Evolutionary conservation across 768 basidiomycete genomes (phyloP).

Genomic region (Pholiota microspora): DNA sequence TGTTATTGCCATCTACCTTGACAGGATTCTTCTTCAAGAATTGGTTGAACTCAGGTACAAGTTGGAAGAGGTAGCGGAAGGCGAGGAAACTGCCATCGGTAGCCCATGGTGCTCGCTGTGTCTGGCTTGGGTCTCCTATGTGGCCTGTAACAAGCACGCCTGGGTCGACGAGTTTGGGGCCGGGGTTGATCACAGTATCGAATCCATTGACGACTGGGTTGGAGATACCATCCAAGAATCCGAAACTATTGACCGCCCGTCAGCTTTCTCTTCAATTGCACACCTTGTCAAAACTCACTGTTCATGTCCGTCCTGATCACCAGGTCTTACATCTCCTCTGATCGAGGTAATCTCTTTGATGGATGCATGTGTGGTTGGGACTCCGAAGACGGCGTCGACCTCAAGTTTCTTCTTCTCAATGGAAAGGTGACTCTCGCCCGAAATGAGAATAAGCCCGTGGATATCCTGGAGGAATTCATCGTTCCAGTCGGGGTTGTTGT

Average conservation of each 20-base stretch:
- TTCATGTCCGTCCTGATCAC: conserved; percentile 41
- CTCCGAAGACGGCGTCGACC: conserved; percentile 34
- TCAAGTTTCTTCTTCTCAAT: conserved; percentile 32
- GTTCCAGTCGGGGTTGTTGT: conserved; percentile 44
- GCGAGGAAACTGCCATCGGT: conserved; percentile 51
- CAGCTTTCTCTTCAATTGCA: background rate
- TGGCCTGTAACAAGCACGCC: conserved; percentile 45
- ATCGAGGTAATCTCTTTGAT: conserved; percentile 37
- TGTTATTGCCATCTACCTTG: conserved; percentile 23
- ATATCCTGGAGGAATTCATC: conserved; percentile 42
- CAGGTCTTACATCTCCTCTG: conserved; percentile 42
- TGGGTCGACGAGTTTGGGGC: conserved; percentile 36
- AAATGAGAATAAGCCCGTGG: conserved; percentile 50
- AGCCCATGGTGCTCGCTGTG: conserved; percentile 37
- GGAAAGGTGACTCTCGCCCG: conserved; percentile 39
- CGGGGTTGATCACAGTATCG: conserved; percentile 30
- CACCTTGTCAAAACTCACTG: conserved; percentile 28
- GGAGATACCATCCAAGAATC: conserved; percentile 51
- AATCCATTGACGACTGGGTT: conserved; percentile 46
- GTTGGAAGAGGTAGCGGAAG: conserved; percentile 50
- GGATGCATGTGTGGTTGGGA: conserved; percentile 25
- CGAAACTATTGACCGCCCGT: conserved; percentile 33
- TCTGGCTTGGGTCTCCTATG: conserved; percentile 31
- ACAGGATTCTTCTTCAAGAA: conserved; percentile 42
- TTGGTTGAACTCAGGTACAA: conserved; percentile 48